Percentiles rank a stretch among this genome's conserved stretches.
These are phyloP conservation scores for Raffaelea ambrosiae DNA, from an alignment of 2,329 filamentous ascomycete species.

Conservation along the genomic window DNA sequence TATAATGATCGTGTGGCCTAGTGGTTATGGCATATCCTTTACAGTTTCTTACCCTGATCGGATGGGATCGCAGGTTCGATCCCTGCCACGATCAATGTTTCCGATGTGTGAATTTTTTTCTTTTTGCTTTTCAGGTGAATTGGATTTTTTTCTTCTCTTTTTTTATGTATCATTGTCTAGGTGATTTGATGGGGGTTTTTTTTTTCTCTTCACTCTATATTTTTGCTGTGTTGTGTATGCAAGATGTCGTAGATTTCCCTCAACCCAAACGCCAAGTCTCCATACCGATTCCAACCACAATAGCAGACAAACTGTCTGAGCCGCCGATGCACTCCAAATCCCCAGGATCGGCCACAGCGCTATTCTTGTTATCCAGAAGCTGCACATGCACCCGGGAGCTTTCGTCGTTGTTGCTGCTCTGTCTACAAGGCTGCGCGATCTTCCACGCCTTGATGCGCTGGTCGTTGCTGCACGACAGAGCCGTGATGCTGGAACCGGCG, in stretches of 20 bases:
- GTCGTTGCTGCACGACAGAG: conserved; percentile 43
- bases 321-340: conserved; percentile 33
- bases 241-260: not conserved
- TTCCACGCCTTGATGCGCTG: conserved; percentile 51
- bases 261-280: conserved; percentile 30
- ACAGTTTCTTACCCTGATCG: conserved; percentile 14
- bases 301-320: conserved; percentile 7
- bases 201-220: not conserved
- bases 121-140: not conserved
- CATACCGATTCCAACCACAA: conserved; percentile 38
- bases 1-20: conserved; percentile 16
- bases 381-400: conserved; percentile 18
- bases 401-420: not conserved
- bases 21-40: conserved; percentile 20
- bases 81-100: conserved; percentile 17
- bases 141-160: not conserved
- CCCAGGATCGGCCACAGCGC: conserved; percentile 52
- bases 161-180: not conserved
- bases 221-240: not conserved
- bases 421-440: conserved; percentile 15
- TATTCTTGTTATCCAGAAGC: conserved; percentile 42
- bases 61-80: conserved; percentile 20
- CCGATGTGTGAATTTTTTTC: not conserved
- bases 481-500: not conserved
- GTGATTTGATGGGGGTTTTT: not conserved